These are phyloP conservation scores for Metarhizium robertsii DNA, from an alignment of 2,329 filamentous ascomycete species.

Conservation along the genomic window DNA sequence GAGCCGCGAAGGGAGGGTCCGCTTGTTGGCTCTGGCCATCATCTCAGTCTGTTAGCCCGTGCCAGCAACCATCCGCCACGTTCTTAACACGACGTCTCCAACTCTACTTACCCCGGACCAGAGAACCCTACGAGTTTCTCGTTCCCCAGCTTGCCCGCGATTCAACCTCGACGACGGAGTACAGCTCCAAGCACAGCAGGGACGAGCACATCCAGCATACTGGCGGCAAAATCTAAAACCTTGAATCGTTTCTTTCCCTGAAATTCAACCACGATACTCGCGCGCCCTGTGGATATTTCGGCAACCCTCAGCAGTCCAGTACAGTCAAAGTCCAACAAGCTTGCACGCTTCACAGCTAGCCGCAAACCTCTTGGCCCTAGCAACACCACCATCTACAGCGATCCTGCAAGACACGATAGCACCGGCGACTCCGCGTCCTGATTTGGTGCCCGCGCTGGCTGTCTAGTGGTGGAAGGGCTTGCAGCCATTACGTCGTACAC, in stretches of 20 bases:
- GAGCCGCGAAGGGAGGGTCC: not conserved
- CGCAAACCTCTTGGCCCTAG: not conserved
- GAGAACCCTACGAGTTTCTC: not conserved
- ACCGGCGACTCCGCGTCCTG: conserved; percentile 6
- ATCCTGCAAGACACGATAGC: not conserved
- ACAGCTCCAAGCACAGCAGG: not conserved
- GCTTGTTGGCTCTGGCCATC: not conserved
- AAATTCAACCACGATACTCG: no score
- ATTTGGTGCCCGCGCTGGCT: conserved; percentile 2
- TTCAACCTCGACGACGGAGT: not conserved
- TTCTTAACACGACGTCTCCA: not conserved
- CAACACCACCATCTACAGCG: not conserved
- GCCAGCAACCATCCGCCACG: not conserved
- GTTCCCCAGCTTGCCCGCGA: not conserved
- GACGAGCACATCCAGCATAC: no score
- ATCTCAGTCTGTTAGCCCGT: not conserved
- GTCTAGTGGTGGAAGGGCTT: conserved; percentile 3
- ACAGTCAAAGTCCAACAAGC: not conserved
- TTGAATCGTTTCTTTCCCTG: not conserved
- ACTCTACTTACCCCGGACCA: not conserved
- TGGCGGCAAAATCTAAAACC: not conserved
- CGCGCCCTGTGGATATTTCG: not conserved
- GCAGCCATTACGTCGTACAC: conserved; percentile 9
- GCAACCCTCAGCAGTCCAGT: not conserved
- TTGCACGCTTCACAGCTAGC: not conserved